Conservation (phyloP, 148 eudicot species). For the Suaeda aralocaspica region DNA sequence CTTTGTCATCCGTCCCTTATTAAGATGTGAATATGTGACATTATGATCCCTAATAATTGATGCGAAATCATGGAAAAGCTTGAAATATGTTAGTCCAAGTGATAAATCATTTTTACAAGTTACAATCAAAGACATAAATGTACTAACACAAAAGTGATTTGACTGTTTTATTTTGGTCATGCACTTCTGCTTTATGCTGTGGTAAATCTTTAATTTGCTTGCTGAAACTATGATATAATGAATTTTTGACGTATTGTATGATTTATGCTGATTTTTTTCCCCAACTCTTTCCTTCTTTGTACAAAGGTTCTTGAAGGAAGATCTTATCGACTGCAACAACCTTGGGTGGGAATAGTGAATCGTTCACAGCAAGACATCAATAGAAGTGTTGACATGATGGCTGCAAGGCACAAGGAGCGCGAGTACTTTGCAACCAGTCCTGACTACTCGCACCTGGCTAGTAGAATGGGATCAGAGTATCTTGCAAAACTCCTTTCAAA, state of each 20-base stretch:
- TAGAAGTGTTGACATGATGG: conserved; percentile 64
- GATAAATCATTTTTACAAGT: neutral
- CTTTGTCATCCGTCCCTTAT: no score
- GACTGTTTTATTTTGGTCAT: neutral
- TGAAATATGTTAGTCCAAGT: neutral
- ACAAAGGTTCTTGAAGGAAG: conserved; percentile 75
- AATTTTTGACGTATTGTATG: neutral
- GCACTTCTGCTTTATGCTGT: neutral
- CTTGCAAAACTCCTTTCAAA: conserved; percentile 72
- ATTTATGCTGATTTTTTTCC: neutral
- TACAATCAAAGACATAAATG: neutral
- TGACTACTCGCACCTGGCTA: conserved; percentile 64
- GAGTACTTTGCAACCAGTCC: conserved; percentile 76
- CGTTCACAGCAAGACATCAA: conserved; percentile 81
- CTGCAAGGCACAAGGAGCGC: conserved; percentile 62
- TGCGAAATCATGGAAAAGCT: neutral
- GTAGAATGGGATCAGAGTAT: conserved; percentile 83
- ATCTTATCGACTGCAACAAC: conserved; percentile 58
- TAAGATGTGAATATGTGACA: neutral
- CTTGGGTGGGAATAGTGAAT: conserved; percentile 83
- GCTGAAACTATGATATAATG: neutral
- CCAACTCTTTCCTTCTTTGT: neutral
- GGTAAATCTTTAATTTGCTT: neutral
- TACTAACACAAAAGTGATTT: neutral
- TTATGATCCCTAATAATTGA: neutral